A percentile compares a stretch with the other conserved stretches of the same genome.
These are phyloP conservation scores for Arthrocladium fulminans DNA, from an alignment of 2,329 filamentous ascomycete species.

Conservation along the genomic window DNA sequence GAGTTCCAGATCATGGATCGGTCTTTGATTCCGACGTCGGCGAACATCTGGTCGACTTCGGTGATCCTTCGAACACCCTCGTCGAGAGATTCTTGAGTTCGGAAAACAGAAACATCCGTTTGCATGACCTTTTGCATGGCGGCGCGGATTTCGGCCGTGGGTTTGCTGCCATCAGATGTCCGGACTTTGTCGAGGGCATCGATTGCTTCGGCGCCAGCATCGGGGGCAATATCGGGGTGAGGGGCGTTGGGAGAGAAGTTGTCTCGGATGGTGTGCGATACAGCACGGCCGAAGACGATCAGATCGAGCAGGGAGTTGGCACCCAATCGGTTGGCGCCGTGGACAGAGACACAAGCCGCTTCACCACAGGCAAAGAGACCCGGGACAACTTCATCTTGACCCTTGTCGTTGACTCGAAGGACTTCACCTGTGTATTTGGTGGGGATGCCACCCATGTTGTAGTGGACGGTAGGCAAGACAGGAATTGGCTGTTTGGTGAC, in stretches of 20 bases:
- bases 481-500: conserved; percentile 95
- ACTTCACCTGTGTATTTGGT: conserved; percentile 97
- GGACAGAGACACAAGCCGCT: conserved; percentile 93
- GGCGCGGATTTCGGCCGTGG: conserved; percentile 76
- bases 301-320: conserved; percentile 97
- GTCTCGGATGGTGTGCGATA: conserved; percentile 93
- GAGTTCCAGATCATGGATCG: conserved; percentile 99
- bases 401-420: conserved; percentile 72
- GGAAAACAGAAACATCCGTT: conserved; percentile 92
- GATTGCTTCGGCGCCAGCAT: conserved; percentile 68
- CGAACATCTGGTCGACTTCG: conserved; percentile 71
- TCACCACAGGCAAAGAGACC: conserved; percentile 95
- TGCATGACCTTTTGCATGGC: conserved; percentile 99
- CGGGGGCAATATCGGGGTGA: conserved; percentile 69
- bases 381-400: conserved; percentile 86
- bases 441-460: conserved; percentile 99
- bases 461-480: conserved; percentile 92
- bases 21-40: conserved; percentile 88
- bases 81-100: conserved; percentile 85
- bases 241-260: conserved; percentile 77
- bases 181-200: conserved; percentile 76
- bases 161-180: conserved; percentile 74
- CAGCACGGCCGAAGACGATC: conserved; percentile 94
- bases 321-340: conserved; percentile 94
- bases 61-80: conserved; percentile 84